Evolutionary conservation across 202 grass and related monocot species (phyloP).

Genomic region (Setaria viridis): DNA sequence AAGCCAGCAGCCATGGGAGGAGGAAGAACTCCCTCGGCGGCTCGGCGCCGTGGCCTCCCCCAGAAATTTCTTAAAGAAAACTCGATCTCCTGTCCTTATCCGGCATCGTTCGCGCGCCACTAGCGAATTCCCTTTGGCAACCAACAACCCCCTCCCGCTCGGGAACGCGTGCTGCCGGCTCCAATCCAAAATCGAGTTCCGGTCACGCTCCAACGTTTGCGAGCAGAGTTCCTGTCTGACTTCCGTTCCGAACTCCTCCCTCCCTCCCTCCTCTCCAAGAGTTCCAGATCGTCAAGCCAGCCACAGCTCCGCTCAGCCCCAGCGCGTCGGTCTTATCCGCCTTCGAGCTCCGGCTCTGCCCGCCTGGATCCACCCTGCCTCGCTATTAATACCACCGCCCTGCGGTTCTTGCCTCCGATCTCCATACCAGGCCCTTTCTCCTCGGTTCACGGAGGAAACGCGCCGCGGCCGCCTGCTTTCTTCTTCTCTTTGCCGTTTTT

Average conservation of each 20-base stretch:
- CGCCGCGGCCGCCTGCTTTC: not conserved
- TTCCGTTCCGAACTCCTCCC: not conserved
- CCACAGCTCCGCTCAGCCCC: not conserved
- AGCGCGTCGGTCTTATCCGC: conserved; percentile 43
- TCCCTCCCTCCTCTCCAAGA: not conserved
- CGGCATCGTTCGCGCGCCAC: not conserved
- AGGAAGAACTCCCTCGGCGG: not conserved
- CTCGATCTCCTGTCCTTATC: not conserved
- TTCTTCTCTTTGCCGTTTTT: conserved; percentile 25
- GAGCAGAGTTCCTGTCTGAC: not conserved
- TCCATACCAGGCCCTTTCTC: not conserved
- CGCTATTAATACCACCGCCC: conserved; percentile 49
- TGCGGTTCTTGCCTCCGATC: not conserved
- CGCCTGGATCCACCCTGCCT: not conserved
- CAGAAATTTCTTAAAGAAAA: not conserved
- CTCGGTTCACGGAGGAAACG: conserved; percentile 33
- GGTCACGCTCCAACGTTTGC: not conserved
- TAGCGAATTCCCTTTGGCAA: too few species aligned
- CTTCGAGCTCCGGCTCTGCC: conserved; percentile 12
- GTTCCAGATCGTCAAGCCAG: conserved; percentile 38
- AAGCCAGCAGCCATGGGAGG: not conserved
- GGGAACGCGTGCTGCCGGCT: conserved; percentile 10
- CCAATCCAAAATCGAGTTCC: not conserved
- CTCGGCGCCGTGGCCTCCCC: not conserved
- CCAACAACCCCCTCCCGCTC: not conserved